Conservation (phyloP, 2,329 filamentous ascomycete genomes). For the Penicillium polonicum region DNA sequence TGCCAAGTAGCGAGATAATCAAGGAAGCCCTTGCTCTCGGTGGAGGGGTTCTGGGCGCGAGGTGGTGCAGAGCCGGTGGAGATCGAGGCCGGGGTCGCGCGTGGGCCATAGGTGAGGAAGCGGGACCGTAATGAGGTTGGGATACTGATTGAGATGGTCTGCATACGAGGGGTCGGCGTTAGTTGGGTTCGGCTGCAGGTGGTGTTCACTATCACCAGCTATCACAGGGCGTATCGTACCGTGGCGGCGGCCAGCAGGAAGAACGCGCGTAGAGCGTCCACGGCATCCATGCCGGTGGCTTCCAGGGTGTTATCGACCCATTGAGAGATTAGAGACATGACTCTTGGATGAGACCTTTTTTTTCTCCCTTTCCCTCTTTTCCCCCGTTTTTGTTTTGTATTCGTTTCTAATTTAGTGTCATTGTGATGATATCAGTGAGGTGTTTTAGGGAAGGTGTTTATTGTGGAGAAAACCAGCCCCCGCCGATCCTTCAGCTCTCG, state of each 20-base stretch:
- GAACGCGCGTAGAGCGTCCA: conserved; percentile 37
- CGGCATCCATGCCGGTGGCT: conserved; percentile 20
- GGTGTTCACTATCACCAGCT: conserved; percentile 36
- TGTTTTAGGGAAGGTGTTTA: conserved; percentile 3
- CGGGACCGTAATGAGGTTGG: conserved; percentile 53
- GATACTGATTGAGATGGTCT: conserved; percentile 52
- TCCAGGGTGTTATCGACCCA: conserved; percentile 16
- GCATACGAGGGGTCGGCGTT: conserved; percentile 9
- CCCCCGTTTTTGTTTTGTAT: background rate
- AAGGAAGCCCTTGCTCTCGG: conserved; percentile 34
- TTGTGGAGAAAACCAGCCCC: conserved; percentile 7
- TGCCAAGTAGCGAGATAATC: conserved; percentile 55
- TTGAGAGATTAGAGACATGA: conserved; percentile 13
- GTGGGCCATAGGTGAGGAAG: conserved; percentile 62
- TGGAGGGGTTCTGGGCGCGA: conserved; percentile 4
- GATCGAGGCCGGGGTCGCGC: conserved; percentile 38
- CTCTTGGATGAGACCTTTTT: background rate
- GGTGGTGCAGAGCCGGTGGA: conserved; percentile 13
- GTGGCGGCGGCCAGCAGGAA: conserved; percentile 40
- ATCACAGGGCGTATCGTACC: conserved; percentile 30
- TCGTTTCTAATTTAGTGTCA: background rate
- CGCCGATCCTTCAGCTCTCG: conserved; percentile 4
- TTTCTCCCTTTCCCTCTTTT: background rate
- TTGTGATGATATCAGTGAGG: conserved; percentile 1
- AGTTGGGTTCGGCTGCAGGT: conserved; percentile 19